A percentile compares a stretch with the other conserved stretches of the same genome.
phyloP scores from a whole-genome alignment of 176 grass and related monocot species.

The Luzula sylvatica region DNA sequence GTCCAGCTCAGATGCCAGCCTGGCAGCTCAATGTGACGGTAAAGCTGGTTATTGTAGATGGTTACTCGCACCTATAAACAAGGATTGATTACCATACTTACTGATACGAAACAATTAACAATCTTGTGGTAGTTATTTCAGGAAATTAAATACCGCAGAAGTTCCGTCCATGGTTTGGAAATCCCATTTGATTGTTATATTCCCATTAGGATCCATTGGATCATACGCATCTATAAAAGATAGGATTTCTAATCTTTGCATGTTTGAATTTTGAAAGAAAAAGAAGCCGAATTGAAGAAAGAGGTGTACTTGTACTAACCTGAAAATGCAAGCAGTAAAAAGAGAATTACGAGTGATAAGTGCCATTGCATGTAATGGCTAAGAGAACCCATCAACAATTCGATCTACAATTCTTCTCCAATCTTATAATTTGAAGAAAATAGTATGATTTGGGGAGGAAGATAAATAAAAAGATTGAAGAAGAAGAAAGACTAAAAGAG shows the following conservation, averaged over 20 bases:
- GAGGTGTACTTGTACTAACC: constrained; percentile 5
- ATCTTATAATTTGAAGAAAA: no score
- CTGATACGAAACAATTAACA: not conserved
- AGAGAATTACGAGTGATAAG: constrained; percentile 4
- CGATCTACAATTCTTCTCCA: no score
- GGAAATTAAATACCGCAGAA: constrained; percentile 31
- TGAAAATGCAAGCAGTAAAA: constrained; percentile 10
- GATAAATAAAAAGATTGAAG: no score
- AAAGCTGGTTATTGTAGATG: constrained; percentile 71
- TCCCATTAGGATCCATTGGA: constrained; percentile 43
- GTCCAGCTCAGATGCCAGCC: constrained; percentile 65
- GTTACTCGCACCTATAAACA: constrained; percentile 37
- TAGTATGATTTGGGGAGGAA: no score
- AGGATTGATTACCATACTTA: not conserved
- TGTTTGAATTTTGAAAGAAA: not conserved
- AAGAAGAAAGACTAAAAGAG: constrained; percentile 19
- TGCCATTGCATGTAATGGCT: constrained; percentile 1
- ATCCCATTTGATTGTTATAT: constrained; percentile 73
- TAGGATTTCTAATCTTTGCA: not conserved
- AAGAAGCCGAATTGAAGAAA: not conserved
- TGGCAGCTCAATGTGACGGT: constrained; percentile 58
- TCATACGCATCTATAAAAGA: constrained; percentile 39
- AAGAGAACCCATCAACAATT: no score
- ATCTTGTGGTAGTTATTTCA: no score
- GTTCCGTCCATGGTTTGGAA: constrained; percentile 6